Conservation (phyloP, 306 rosid genomes). For the Prunus fruticosa region DNA sequence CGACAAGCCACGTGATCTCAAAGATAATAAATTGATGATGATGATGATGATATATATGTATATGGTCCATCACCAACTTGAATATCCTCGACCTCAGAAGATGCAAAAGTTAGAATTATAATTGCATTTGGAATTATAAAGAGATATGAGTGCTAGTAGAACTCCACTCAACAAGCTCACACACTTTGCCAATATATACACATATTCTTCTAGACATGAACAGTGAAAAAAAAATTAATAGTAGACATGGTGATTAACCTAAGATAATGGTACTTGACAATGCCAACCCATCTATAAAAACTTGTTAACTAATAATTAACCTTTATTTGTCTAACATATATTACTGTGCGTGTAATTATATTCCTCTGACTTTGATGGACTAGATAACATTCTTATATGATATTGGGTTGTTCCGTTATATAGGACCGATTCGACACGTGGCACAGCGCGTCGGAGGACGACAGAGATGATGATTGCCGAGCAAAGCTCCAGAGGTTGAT, state of each 20-base stretch:
- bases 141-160: slow-evolving; percentile 11
- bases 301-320: slow-evolving; percentile 1
- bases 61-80: slow-evolving; percentile 41
- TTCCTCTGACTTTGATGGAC: slow-evolving; percentile 17
- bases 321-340: slow-evolving; percentile 13
- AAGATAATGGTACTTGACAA: slow-evolving; percentile 54
- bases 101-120: slow-evolving; percentile 31
- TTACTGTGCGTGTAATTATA: slow-evolving; percentile 24
- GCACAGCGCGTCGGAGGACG: slow-evolving; percentile 59
- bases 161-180: not conserved
- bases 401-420: slow-evolving; percentile 26
- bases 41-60: not conserved
- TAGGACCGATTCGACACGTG: slow-evolving; percentile 49
- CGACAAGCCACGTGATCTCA: slow-evolving; percentile 69
- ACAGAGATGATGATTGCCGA: slow-evolving; percentile 45
- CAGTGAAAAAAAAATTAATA: slow-evolving; percentile 23
- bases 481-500: slow-evolving; percentile 73
- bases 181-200: not conserved
- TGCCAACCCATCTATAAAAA: slow-evolving; percentile 54
- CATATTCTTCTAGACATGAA: slow-evolving; percentile 24
- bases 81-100: slow-evolving; percentile 18
- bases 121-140: slow-evolving; percentile 26
- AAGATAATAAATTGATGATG: not conserved
- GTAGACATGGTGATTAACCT: slow-evolving; percentile 55
- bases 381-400: slow-evolving; percentile 12